A percentile compares a stretch with the other conserved stretches of the same genome.
phyloP scores from a whole-genome alignment of 2,329 filamentous ascomycete species.

The Drechslera avenae region DNA sequence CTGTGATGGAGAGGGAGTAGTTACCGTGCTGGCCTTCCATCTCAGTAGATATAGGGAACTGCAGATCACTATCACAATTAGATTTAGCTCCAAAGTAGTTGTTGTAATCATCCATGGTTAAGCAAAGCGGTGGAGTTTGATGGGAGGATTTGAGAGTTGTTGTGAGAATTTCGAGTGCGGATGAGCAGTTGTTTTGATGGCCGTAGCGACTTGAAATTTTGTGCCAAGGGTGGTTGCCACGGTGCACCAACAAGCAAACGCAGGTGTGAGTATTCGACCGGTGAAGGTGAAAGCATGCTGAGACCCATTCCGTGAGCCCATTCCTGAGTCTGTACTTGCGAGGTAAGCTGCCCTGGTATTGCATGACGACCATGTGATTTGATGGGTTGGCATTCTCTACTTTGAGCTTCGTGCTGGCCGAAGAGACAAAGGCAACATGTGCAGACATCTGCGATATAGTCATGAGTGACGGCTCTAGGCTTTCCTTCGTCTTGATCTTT shows the following conservation, averaged over 20 bases:
- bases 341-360: slow-evolving; percentile 8
- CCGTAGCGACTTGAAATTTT: slow-evolving; percentile 7
- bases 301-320: background rate
- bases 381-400: background rate
- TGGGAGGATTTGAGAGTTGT: background rate
- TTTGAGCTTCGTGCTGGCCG: background rate
- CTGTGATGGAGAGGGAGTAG: background rate
- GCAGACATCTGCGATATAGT: background rate
- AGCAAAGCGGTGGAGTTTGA: background rate
- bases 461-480: slow-evolving; percentile 7
- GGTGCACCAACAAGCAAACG: slow-evolving; percentile 12
- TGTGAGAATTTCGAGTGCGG: slow-evolving; percentile 1
- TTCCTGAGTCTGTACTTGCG: slow-evolving; percentile 1
- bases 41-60: background rate
- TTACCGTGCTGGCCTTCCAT: slow-evolving; percentile 2
- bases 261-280: too few relatives aligned
- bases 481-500: slow-evolving; percentile 20
- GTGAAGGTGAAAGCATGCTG: background rate
- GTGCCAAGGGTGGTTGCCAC: slow-evolving; percentile 13
- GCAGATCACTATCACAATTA: background rate
- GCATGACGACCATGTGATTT: background rate
- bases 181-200: slow-evolving; percentile 2
- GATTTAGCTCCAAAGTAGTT: background rate
- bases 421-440: background rate
- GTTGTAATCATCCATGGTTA: background rate